phyloP scores from a whole-genome alignment of 2,329 filamentous ascomycete genomes.

The Ceratocystis colombiana region DNA sequence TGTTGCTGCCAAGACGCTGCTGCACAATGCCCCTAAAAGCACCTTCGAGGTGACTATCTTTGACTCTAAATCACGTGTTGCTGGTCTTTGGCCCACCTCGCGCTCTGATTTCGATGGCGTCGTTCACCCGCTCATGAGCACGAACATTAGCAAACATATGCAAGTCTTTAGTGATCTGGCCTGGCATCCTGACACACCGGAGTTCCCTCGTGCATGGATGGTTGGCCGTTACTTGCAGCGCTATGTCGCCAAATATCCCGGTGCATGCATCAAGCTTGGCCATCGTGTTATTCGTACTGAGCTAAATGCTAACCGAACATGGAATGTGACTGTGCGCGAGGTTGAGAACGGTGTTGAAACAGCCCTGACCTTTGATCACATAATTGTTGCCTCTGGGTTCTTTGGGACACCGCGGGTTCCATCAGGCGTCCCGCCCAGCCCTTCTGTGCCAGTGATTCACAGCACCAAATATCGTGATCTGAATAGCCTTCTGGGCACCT shows the following conservation, averaged over 20 bases:
- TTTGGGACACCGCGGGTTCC: conserved; percentile 54
- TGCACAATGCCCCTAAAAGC: conserved; percentile 46
- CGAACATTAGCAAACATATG: conserved; percentile 68
- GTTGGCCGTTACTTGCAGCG: conserved; percentile 60
- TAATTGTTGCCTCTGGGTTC: conserved; percentile 66
- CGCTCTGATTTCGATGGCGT: conserved; percentile 42
- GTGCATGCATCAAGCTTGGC: conserved; percentile 37
- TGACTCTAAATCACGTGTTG: conserved; percentile 55
- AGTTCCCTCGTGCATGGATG: conserved; percentile 68
- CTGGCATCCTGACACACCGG: conserved; percentile 51
- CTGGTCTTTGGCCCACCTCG: conserved; percentile 64
- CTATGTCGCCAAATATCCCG: conserved; percentile 52
- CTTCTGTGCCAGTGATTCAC: conserved; percentile 48
- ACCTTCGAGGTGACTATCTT: conserved; percentile 60
- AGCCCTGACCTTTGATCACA: conserved; percentile 53
- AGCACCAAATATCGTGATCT: conserved; percentile 57
- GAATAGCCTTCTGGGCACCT: conserved; percentile 37
- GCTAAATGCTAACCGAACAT: conserved; percentile 33
- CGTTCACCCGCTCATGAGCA: conserved; percentile 56
- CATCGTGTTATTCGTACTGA: conserved; percentile 38
- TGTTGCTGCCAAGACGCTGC: conserved; percentile 61
- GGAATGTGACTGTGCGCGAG: conserved; percentile 35
- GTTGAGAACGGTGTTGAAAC: conserved; percentile 32
- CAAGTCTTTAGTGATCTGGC: conserved; percentile 62
- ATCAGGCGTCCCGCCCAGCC: conserved; percentile 32